A percentile compares a stretch with the other conserved stretches of the same genome.
Evolutionary conservation across 2,329 filamentous ascomycete genomes (phyloP).

Genomic region (Colletotrichum sp.): DNA sequence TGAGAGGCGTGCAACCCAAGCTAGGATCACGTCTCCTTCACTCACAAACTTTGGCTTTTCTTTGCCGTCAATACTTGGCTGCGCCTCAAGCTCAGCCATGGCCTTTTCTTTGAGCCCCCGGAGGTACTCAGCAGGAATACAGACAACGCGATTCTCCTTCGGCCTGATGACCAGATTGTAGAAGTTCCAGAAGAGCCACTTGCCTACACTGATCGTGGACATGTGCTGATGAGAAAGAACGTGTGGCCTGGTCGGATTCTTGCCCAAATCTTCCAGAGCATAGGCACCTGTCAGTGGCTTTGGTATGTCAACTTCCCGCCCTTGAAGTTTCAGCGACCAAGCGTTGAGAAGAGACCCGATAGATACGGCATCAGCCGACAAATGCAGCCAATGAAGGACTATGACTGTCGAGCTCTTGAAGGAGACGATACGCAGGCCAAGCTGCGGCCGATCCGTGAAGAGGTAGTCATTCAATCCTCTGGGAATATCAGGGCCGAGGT

Average conservation of each 20-base stretch:
- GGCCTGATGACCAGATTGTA: background rate
- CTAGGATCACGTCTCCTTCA: constrained; percentile 41
- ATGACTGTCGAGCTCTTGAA: constrained; percentile 48
- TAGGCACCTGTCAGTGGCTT: background rate
- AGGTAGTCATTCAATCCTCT: constrained; percentile 38
- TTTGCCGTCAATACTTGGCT: constrained; percentile 19
- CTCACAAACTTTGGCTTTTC: constrained; percentile 31
- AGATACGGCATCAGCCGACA: constrained; percentile 44
- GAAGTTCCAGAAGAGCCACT: background rate
- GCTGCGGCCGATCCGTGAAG: constrained; percentile 39
- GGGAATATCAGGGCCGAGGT: constrained; percentile 24
- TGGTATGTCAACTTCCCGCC: background rate
- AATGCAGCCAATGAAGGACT: constrained; percentile 43
- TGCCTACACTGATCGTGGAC: background rate
- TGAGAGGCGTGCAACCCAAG: constrained; percentile 38
- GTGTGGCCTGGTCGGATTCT: background rate
- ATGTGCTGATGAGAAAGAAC: background rate
- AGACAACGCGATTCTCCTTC: background rate
- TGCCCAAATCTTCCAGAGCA: background rate
- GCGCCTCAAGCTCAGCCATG: constrained; percentile 9
- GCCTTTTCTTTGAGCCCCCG: background rate
- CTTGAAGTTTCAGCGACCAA: background rate
- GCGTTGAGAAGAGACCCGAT: constrained; percentile 12
- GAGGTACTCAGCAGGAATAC: background rate
- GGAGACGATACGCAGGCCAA: constrained; percentile 45